phyloP scores from a whole-genome alignment of 129 eudicot species.

The Saussurea involucrata region DNA sequence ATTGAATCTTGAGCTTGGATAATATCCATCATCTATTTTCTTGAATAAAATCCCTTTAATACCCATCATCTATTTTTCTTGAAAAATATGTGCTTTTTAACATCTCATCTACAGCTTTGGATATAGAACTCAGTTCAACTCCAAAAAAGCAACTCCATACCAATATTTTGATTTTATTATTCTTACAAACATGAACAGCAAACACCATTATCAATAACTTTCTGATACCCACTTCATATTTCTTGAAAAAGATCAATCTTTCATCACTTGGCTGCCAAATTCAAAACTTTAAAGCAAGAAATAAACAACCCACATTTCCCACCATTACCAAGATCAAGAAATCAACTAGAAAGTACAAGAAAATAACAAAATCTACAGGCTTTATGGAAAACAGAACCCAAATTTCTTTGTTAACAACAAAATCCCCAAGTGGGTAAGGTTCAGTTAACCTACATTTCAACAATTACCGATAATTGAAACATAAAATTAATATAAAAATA shows the following conservation, averaged over 20 bases:
- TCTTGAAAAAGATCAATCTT: neutral
- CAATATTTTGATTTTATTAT: neutral
- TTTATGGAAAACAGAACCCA: neutral
- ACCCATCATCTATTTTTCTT: neutral
- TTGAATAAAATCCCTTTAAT: too few species aligned
- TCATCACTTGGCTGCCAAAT: neutral
- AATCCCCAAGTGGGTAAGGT: neutral
- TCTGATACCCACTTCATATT: neutral
- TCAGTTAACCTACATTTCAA: slow-evolving; percentile 17
- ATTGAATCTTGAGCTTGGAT: neutral
- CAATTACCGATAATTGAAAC: neutral
- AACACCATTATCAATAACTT: neutral
- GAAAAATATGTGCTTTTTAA: neutral
- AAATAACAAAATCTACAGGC: neutral
- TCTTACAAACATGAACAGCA: neutral
- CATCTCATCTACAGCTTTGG: neutral
- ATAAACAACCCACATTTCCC: neutral
- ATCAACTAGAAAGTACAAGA: neutral
- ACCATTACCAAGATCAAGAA: neutral
- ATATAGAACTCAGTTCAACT: neutral
- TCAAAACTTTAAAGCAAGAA: neutral
- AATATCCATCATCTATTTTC: neutral
- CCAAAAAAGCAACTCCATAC: neutral
- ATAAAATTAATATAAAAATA: neutral
- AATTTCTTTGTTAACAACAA: neutral